phyloP scores from a whole-genome alignment of 768 basidiomycete species.

The Krasilnikovozyma curviuscula region DNA sequence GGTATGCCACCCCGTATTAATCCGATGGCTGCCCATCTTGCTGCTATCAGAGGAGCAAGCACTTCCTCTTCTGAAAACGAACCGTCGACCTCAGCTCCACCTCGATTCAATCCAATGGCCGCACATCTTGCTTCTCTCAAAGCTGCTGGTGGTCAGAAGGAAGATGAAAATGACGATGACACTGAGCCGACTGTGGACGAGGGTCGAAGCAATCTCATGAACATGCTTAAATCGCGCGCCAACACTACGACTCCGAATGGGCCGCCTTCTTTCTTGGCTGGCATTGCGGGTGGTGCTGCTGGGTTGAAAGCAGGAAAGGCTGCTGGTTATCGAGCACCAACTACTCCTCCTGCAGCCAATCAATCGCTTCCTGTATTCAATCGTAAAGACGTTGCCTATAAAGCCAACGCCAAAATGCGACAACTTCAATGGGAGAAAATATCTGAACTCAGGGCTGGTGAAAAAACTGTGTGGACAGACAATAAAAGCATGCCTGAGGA shows the following conservation, averaged over 20 bases:
- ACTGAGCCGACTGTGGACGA: neutral
- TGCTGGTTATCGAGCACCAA: neutral
- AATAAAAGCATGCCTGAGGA: slow-evolving; percentile 44
- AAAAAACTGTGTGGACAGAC: slow-evolving; percentile 66
- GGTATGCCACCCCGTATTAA: neutral
- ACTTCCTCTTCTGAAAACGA: slow-evolving; percentile 2
- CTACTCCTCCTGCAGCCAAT: neutral
- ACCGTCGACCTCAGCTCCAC: neutral
- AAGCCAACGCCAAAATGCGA: slow-evolving; percentile 83
- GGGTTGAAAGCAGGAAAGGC: neutral
- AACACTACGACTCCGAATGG: slow-evolving; percentile 23
- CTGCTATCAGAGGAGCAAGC: neutral
- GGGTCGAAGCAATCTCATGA: neutral
- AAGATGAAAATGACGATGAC: neutral
- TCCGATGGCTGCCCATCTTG: slow-evolving; percentile 1
- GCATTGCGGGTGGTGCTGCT: slow-evolving; percentile 2
- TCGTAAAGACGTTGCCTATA: slow-evolving; percentile 69
- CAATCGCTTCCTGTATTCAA: neutral
- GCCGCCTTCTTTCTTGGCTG: slow-evolving; percentile 30
- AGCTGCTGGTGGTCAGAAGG: neutral
- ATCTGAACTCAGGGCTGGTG: slow-evolving; percentile 56
- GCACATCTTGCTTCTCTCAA: slow-evolving; percentile 1
- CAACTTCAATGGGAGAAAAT: slow-evolving; percentile 98
- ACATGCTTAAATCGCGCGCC: neutral
- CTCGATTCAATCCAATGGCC: neutral